Evolutionary conservation across 108 stramenopile genomes (phyloP).

Genomic region (Fragilariopsis cylindrus): DNA sequence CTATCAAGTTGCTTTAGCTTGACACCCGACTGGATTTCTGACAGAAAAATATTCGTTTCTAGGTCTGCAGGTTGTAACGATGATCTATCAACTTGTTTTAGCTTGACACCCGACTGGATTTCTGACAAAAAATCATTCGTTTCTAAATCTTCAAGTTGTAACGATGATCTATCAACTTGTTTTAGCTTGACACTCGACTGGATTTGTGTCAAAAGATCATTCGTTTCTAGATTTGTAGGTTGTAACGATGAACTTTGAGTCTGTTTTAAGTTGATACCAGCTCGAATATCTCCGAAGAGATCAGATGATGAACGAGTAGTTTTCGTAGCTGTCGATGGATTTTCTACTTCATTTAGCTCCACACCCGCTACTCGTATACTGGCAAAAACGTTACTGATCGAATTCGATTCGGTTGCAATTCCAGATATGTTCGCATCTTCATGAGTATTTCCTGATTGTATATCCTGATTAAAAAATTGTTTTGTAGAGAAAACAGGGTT

Average conservation of each 20-base stretch:
- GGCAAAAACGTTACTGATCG: too few species aligned
- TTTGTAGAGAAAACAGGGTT: too few species aligned
- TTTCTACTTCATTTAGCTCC: background rate
- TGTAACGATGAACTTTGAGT: background rate
- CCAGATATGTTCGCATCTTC: too few species aligned
- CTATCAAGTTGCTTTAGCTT: conserved; percentile 2
- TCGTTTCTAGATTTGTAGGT: background rate
- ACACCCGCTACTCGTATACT: too few species aligned
- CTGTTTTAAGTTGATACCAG: conserved; percentile 21
- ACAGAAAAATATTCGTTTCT: conserved; percentile 3
- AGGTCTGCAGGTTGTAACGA: too few species aligned
- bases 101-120: conserved; percentile 20
- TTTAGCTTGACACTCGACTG: conserved; percentile 23
- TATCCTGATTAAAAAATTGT: too few species aligned
- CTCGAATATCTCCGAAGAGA: conserved; percentile 26
- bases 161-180: conserved; percentile 19
- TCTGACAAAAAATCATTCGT: conserved; percentile 2
- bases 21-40: conserved; percentile 24
- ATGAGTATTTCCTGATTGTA: too few species aligned
- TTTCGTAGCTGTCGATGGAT: background rate
- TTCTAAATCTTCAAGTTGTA: background rate
- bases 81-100: conserved; percentile 18
- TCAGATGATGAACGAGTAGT: background rate
- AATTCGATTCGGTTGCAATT: too few species aligned
- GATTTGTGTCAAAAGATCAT: conserved; percentile 7